Conservation (phyloP, 1,284 basidiomycete genomes). For the Albatrellus sp. region DNA sequence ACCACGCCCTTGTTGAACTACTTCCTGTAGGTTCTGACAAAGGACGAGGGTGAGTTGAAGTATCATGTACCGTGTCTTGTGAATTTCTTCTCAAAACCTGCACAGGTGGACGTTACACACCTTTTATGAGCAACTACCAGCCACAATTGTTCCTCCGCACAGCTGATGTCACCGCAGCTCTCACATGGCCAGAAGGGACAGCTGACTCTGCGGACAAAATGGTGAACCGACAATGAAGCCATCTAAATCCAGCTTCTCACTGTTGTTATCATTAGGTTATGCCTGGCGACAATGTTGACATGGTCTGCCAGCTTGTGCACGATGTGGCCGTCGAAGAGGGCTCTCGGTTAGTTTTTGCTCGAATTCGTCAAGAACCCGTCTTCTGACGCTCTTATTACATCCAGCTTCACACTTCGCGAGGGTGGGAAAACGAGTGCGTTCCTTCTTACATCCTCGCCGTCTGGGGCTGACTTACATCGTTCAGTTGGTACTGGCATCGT, state of each 20-base stretch:
- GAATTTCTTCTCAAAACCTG: neutral
- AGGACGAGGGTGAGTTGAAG: slow-evolving; percentile 64
- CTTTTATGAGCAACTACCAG: slow-evolving; percentile 94
- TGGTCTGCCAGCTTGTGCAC: slow-evolving; percentile 76
- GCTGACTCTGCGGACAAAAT: slow-evolving; percentile 72
- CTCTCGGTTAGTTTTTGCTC: slow-evolving; percentile 44
- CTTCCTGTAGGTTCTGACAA: slow-evolving; percentile 67
- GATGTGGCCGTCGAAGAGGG: slow-evolving; percentile 91
- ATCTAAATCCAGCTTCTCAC: slow-evolving; percentile 5
- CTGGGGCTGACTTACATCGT: neutral
- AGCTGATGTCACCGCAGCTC: slow-evolving; percentile 80
- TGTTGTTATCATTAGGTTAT: slow-evolving; percentile 53
- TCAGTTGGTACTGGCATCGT: slow-evolving; percentile 86
- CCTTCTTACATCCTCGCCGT: neutral
- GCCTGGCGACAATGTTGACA: slow-evolving; percentile 97
- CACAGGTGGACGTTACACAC: slow-evolving; percentile 82
- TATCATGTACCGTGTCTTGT: neutral
- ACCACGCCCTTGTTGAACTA: neutral
- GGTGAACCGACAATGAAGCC: slow-evolving; percentile 25
- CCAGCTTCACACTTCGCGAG: slow-evolving; percentile 91
- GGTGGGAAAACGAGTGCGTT: slow-evolving; percentile 83
- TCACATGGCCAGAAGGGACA: slow-evolving; percentile 83
- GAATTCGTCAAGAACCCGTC: neutral
- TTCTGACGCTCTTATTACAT: neutral
- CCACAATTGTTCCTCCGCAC: slow-evolving; percentile 97